These are phyloP conservation scores for Helminthosporium solani DNA, from an alignment of 2,329 filamentous ascomycete genomes.

Conservation along the genomic window DNA sequence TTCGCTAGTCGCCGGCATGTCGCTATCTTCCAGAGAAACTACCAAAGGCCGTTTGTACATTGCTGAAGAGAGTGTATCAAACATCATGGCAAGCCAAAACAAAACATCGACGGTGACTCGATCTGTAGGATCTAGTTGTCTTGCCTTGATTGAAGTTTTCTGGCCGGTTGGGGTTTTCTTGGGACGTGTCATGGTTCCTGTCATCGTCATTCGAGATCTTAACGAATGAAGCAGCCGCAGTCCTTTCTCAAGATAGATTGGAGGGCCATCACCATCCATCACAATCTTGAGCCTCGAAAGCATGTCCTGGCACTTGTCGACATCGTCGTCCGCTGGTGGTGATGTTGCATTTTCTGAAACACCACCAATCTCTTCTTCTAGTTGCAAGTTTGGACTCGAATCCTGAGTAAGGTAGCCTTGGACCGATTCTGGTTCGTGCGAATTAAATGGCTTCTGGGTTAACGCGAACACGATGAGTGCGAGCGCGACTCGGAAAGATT, in stretches of 20 bases:
- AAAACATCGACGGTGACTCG: conserved; percentile 54
- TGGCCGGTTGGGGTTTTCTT: conserved; percentile 12
- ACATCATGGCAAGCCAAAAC: conserved; percentile 62
- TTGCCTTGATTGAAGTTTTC: conserved; percentile 16
- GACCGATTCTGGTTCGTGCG: neutral
- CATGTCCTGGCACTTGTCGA: conserved; percentile 31
- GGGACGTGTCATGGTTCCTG: conserved; percentile 9
- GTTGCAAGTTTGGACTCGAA: neutral
- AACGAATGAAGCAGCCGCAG: conserved; percentile 44
- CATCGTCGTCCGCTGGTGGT: conserved; percentile 10
- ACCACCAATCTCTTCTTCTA: neutral
- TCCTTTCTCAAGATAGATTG: conserved; percentile 44
- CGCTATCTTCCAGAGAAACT: conserved; percentile 50
- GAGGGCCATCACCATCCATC: conserved; percentile 39
- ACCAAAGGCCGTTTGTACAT: conserved; percentile 52
- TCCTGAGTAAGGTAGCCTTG: neutral
- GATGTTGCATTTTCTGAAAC: neutral
- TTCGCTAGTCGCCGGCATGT: conserved; percentile 23
- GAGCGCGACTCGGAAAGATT: conserved; percentile 49
- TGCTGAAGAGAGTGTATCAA: conserved; percentile 58
- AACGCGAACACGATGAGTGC: conserved; percentile 51
- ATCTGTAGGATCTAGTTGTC: conserved; percentile 37
- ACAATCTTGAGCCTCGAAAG: conserved; percentile 35
- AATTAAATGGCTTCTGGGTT: conserved; percentile 44
- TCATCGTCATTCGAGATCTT: conserved; percentile 32